Percentiles rank a stretch among this genome's conserved stretches.
Conservation (phyloP, 352 stramenopile species). For the Phytophthora fragariaefolia region DNA sequence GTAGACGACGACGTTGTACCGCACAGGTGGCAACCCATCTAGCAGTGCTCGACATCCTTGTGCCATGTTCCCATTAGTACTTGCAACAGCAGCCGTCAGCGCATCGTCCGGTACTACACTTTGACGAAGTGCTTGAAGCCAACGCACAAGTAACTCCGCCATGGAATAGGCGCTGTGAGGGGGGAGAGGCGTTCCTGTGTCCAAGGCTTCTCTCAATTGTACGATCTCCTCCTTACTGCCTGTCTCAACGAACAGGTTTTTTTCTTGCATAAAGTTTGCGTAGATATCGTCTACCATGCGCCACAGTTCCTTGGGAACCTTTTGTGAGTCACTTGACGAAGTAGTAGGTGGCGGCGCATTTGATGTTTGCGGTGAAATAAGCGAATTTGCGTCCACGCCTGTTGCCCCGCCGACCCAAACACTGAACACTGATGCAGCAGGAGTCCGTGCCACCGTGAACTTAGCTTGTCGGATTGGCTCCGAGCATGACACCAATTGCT, state of each 20-base stretch:
- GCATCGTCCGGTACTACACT: constrained; percentile 90
- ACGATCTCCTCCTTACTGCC: constrained; percentile 73
- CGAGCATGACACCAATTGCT: constrained; percentile 93
- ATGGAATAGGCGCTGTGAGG: constrained; percentile 90
- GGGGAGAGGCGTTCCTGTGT: constrained; percentile 90
- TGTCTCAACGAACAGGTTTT: constrained; percentile 85
- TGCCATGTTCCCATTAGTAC: constrained; percentile 75
- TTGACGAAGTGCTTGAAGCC: constrained; percentile 90
- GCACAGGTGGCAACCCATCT: constrained; percentile 89
- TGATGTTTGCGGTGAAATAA: constrained; percentile 37
- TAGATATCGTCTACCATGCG: constrained; percentile 97
- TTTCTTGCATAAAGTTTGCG: constrained; percentile 71
- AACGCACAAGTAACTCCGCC: constrained; percentile 90
- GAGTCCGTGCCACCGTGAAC: constrained; percentile 29
- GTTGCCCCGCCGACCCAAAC: constrained; percentile 46
- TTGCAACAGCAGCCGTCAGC: constrained; percentile 68
- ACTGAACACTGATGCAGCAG: constrained; percentile 50
- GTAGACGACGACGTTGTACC: constrained; percentile 98
- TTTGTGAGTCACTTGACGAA: constrained; percentile 44
- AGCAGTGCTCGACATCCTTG: constrained; percentile 77
- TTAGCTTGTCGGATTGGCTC: constrained; percentile 86
- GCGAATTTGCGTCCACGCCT: constrained; percentile 35
- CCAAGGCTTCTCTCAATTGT: constrained; percentile 90
- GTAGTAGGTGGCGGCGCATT: constrained; percentile 41
- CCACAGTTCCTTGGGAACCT: constrained; percentile 98